phyloP scores from a whole-genome alignment of 192 early-diverging fungal genomes.

The Rhizoclosmatium sp. region DNA sequence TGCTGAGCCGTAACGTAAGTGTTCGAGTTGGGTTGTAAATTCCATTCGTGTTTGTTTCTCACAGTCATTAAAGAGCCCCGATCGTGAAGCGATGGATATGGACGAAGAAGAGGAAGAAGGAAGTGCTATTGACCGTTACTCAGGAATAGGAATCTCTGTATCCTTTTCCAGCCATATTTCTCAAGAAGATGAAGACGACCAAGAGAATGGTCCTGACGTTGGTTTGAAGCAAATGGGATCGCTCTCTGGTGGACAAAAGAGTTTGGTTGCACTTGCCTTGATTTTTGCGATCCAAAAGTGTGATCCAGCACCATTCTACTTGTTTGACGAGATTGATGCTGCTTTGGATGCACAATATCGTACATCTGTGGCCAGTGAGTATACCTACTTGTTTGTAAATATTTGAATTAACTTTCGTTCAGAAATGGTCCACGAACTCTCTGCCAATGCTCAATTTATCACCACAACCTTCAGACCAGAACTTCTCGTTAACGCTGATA shows the following conservation, averaged over 20 bases:
- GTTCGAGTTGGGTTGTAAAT: not conserved
- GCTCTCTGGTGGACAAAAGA: slow-evolving; percentile 98
- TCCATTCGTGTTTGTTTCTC: not conserved
- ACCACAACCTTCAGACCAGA: slow-evolving; percentile 99
- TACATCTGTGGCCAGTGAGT: slow-evolving; percentile 84
- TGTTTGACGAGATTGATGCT: slow-evolving; percentile 99
- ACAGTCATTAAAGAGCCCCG: slow-evolving; percentile 1
- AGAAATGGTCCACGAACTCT: slow-evolving; percentile 90
- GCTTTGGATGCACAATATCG: slow-evolving; percentile 95
- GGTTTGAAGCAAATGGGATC: slow-evolving; percentile 81
- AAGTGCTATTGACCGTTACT: slow-evolving; percentile 78
- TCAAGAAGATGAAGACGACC: slow-evolving; percentile 25
- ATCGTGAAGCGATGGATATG: slow-evolving; percentile 31
- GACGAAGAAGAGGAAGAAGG: slow-evolving; percentile 44
- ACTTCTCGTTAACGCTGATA: slow-evolving; percentile 87
- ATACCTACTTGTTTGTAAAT: slow-evolving; percentile 1
- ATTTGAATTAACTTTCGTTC: not conserved
- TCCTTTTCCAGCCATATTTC: slow-evolving; percentile 68
- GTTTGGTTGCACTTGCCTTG: slow-evolving; percentile 92
- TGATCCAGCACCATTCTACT: slow-evolving; percentile 98
- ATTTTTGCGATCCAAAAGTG: slow-evolving; percentile 99
- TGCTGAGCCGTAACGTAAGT: slow-evolving; percentile 69
- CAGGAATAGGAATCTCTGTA: slow-evolving; percentile 89
- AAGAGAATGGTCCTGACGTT: slow-evolving; percentile 35
- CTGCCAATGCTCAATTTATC: slow-evolving; percentile 90